Percentiles rank a stretch among this genome's conserved stretches.
Conservation (phyloP, 495 filamentous ascomycete species). For the Xylaria longipes region DNA sequence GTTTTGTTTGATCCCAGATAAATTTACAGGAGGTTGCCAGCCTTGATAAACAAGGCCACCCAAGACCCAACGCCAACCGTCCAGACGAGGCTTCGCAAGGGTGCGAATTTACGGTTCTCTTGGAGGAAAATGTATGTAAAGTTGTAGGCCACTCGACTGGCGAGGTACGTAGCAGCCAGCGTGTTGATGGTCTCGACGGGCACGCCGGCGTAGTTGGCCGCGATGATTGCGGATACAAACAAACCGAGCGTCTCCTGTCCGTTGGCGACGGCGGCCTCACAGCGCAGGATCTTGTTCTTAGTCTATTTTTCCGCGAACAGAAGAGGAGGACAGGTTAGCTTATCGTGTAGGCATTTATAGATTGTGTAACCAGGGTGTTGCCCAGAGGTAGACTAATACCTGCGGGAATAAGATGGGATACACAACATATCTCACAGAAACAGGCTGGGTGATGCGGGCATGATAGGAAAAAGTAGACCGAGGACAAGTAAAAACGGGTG, state of each 20-base stretch:
- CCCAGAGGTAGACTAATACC: background rate
- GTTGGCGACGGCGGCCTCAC: conserved; percentile 50
- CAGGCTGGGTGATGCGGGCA: background rate
- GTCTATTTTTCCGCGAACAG: conserved; percentile 18
- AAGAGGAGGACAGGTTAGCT: conserved; percentile 7
- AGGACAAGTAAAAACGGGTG: background rate
- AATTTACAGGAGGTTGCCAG: conserved; percentile 39
- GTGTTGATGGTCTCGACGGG: conserved; percentile 43
- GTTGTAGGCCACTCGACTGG: conserved; percentile 47
- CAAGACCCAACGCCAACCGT: conserved; percentile 38
- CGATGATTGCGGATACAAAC: conserved; percentile 52
- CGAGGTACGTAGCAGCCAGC: conserved; percentile 47
- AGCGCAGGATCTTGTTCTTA: conserved; percentile 47
- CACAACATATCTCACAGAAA: background rate
- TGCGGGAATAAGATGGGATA: background rate
- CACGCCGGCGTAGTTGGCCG: conserved; percentile 51
- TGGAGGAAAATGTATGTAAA: conserved; percentile 48
- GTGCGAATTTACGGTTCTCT: conserved; percentile 41
- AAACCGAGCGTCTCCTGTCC: conserved; percentile 53
- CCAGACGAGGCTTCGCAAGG: conserved; percentile 45
- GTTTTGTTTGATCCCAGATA: background rate
- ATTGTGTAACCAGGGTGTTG: background rate
- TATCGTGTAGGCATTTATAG: background rate
- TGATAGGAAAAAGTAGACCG: background rate
- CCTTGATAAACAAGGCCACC: conserved; percentile 48